Conservation (phyloP, 2,329 filamentous ascomycete genomes). For the Diaporthe capsici region DNA sequence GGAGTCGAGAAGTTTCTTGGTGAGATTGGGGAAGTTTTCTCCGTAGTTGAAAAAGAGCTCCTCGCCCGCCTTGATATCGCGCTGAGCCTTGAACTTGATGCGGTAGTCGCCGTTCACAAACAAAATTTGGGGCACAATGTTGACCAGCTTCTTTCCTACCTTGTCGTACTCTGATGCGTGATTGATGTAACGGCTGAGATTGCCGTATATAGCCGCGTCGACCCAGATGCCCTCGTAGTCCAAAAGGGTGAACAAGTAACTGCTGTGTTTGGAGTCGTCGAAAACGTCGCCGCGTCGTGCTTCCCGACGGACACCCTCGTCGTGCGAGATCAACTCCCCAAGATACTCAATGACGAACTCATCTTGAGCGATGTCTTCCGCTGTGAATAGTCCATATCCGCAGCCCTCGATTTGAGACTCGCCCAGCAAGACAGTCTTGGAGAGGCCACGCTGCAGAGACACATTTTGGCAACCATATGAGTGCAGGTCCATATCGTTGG, state of each 20-base stretch:
- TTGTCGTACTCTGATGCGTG: conserved; percentile 71
- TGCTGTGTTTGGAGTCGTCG: conserved; percentile 73
- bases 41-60: conserved; percentile 89
- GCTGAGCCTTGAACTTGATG: conserved; percentile 79
- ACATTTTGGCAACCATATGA: conserved; percentile 79
- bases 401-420: conserved; percentile 76
- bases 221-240: conserved; percentile 76
- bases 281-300: conserved; percentile 72
- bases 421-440: conserved; percentile 77
- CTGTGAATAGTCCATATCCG: conserved; percentile 82
- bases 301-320: conserved; percentile 78
- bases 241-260: conserved; percentile 74
- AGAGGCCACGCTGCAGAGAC: conserved; percentile 75
- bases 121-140: conserved; percentile 74
- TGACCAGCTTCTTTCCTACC: conserved; percentile 62
- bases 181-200: conserved; percentile 88
- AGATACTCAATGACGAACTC: conserved; percentile 88
- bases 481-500: conserved; percentile 69
- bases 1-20: conserved; percentile 64
- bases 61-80: conserved; percentile 78
- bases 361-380: conserved; percentile 74
- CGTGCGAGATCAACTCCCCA: conserved; percentile 80
- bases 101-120: conserved; percentile 83
- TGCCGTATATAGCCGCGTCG: conserved; percentile 83
- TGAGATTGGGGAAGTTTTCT: conserved; percentile 75